Evolutionary conservation across 208 protist genomes (phyloP), one percentile per base, ranked within the genome.

Genomic region (Crithidia mellificae): DNA sequence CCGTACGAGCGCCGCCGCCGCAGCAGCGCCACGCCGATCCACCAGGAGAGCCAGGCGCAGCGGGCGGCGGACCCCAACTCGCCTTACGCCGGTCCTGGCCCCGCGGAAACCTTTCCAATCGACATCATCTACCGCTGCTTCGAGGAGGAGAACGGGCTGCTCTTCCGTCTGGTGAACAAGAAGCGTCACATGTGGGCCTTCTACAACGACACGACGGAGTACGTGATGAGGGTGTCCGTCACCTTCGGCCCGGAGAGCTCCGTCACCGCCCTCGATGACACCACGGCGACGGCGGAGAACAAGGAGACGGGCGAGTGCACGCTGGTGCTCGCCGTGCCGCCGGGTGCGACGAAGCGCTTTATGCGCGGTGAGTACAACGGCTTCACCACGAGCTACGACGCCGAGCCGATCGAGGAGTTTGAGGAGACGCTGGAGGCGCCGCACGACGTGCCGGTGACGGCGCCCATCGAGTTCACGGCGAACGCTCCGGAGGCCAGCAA

Each of bases 341-440:
- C 87, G 15, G 78, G 84, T 7, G 61, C 77, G 69, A 95, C 85
- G 30, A 59, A 79, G 58, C 59, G 25, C 14, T 95, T 95, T 63
- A 87, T 95, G 82, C 59, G 68, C 8, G 86, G 90, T n/a, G 81
- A 91, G 59, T 92, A 85, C 76, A 93, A 90, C 55, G 85, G 84
- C 46, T 83, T 84, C 54, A 56, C 52, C 56, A 82, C 69, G 20
- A 47, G 43, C 67, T 89, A 90, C 74, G 78, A 83, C 43, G 88
- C 77, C 0, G 30, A 68, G 2, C 78, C 74, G 0, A 15, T 85
- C n/a, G 57, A 38, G 24, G 20, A 22, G 20, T 27, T 65, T 15
- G 59, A 53, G 6, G 38, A 51, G 29, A 54, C 6, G 41, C 12
- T 49, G 50, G 56, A 43, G 34, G 66, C 41, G 49, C 30, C 41